Evolutionary conservation across 2,329 filamentous ascomycete genomes (phyloP).

Genomic region (Helotiales sp.): DNA sequence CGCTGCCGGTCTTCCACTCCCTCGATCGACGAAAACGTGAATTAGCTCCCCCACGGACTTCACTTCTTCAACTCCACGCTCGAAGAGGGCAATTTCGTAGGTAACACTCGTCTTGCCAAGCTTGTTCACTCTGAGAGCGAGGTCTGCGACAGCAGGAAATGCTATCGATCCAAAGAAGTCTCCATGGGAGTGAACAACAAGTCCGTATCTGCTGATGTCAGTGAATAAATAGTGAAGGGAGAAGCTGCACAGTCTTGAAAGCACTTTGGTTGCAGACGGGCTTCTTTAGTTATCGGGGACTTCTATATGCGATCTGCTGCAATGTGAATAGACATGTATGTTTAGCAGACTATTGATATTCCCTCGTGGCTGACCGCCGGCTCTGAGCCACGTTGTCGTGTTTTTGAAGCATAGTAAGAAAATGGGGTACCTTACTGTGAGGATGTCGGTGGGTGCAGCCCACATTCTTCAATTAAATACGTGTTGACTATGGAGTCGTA

Average conservation of each 20-base stretch:
- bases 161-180: slow-evolving; percentile 83
- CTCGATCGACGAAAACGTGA: slow-evolving; percentile 85
- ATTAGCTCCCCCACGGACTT: slow-evolving; percentile 86
- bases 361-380: too few relatives aligned
- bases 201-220: slow-evolving; percentile 54
- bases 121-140: slow-evolving; percentile 81
- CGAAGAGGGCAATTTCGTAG: slow-evolving; percentile 89
- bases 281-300: background rate
- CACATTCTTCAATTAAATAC: slow-evolving; percentile 81
- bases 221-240: background rate
- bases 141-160: slow-evolving; percentile 81
- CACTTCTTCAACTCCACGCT: slow-evolving; percentile 71
- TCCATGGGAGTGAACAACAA: slow-evolving; percentile 85
- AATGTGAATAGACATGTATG: background rate
- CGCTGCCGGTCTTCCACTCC: slow-evolving; percentile 68
- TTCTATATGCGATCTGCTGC: background rate
- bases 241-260: background rate
- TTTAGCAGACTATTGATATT: too few relatives aligned
- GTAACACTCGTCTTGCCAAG: slow-evolving; percentile 85
- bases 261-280: background rate
- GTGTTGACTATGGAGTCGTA: slow-evolving; percentile 92
- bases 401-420: background rate
- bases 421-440: slow-evolving; percentile 54
- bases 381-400: too few relatives aligned
- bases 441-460: slow-evolving; percentile 71